Base-by-base conservation (phyloP, 164 flowering plant species). In the Umbilicus rupestris region DNA sequence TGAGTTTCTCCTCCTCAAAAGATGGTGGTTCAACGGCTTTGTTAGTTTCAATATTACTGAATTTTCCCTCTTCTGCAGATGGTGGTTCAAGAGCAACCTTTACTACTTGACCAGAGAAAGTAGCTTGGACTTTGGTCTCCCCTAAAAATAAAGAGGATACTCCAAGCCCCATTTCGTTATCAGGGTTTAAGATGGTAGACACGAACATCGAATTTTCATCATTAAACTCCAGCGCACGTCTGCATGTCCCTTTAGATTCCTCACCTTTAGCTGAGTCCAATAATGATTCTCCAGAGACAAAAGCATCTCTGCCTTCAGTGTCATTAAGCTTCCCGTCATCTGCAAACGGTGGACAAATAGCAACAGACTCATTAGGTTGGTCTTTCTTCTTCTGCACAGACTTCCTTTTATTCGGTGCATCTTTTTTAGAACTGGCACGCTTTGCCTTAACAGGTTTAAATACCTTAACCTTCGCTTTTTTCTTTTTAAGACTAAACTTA, bases 311-410 rank as follows among this genome's bases (percentile, higher is more conserved):
- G 58, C 58, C 29, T 52, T 20, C 58, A 52, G 58, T 4, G 2
- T 24, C 58, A 20, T n/a, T 49, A 49, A n/a, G 24, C 17, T 19
- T 20, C 26, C n/a, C 24, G n/a, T n/a, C n/a, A n/a, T n/a, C n/a
- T n/a, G n/a, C n/a, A n/a, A n/a, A n/a, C 9, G 12, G 29, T 20
- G 29, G 58, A 7, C 5, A 2, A 24, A 52, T 16, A 7, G 58
- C 58, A n/a, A n/a, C n/a, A n/a, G n/a, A n/a, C 58, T 3, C 58
- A 22, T 22, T 12, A 17, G 58, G 30, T 11, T 24, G 58, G 28
- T 22, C 29, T 52, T 52, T 52, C 58, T 52, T 52, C 58, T 52
- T 52, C 24, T 3, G 58, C 24, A 52, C 58, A 52, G 22, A 52
- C 58, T 52, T 52, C 15, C 29, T 22, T 52, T 52, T 52, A 22